Conservation (phyloP, 345 rosid species). For the Salix viminalis region DNA sequence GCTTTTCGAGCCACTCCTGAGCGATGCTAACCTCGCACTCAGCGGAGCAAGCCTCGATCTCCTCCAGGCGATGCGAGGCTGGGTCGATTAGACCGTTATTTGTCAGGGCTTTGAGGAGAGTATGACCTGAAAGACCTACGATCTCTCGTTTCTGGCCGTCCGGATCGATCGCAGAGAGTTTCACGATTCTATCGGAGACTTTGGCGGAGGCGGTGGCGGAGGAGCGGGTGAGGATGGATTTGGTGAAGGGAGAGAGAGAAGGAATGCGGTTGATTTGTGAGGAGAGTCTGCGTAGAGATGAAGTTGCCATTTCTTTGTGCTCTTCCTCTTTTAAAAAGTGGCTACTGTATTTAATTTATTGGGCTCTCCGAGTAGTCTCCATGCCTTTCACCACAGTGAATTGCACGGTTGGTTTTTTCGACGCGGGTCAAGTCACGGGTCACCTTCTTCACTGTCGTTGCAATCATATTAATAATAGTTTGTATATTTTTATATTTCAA, state of each 20-base stretch:
- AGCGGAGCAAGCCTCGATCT: slow-evolving; percentile 96
- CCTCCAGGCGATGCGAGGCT: slow-evolving; percentile 83
- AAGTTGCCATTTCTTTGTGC: slow-evolving; percentile 37
- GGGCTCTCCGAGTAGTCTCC: no score
- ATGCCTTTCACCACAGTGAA: no score
- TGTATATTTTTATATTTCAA: no score
- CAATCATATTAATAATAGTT: no score
- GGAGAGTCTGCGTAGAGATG: slow-evolving; percentile 55
- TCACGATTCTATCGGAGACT: slow-evolving; percentile 86
- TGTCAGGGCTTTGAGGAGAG: slow-evolving; percentile 72
- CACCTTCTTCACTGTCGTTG: no score
- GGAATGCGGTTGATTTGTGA: slow-evolving; percentile 54
- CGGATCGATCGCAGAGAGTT: slow-evolving; percentile 74
- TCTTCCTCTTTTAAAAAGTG: neutral
- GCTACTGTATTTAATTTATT: no score
- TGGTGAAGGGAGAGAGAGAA: slow-evolving; percentile 39
- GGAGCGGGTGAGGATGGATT: slow-evolving; percentile 36
- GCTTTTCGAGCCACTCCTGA: slow-evolving; percentile 85
- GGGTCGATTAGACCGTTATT: slow-evolving; percentile 83
- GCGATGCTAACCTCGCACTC: slow-evolving; percentile 99
- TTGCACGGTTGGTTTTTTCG: no score
- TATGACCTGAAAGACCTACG: slow-evolving; percentile 79
- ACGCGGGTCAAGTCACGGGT: no score
- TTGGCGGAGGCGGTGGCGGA: slow-evolving; percentile 55
- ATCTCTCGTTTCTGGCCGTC: slow-evolving; percentile 72